Evolutionary conservation across 2,329 filamentous ascomycete genomes (phyloP).

Genomic region (Sporothrix brunneoviolacea): DNA sequence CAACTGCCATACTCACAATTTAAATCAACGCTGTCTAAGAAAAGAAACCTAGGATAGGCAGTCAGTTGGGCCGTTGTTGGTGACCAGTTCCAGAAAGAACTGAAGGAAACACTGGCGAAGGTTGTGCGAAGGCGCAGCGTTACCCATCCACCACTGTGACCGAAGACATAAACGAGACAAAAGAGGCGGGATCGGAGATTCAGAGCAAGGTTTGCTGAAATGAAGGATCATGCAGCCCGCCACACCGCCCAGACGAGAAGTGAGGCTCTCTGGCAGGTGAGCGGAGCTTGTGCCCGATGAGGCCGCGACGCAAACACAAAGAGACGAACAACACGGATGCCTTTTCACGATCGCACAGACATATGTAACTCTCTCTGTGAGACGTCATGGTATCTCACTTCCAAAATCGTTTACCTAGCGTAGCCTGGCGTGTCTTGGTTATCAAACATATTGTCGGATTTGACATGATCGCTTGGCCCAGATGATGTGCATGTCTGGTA

Average conservation of each 20-base stretch:
- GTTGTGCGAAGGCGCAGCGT: not conserved
- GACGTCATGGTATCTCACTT: not conserved
- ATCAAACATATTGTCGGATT: too few species aligned
- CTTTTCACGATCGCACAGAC: conserved; percentile 3
- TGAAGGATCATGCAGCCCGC: not conserved
- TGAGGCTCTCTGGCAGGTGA: not conserved
- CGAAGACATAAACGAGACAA: not conserved
- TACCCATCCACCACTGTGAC: not conserved
- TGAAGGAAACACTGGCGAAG: not conserved
- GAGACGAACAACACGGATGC: not conserved
- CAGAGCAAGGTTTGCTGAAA: not conserved
- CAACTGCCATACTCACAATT: too few species aligned
- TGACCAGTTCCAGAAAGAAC: not conserved
- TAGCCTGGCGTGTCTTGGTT: not conserved
- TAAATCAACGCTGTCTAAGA: too few species aligned
- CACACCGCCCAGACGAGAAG: too few species aligned
- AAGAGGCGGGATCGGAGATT: not conserved
- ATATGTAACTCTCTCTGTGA: not conserved
- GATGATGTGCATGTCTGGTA: too few species aligned
- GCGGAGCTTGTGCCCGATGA: not conserved
- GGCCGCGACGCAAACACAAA: not conserved
- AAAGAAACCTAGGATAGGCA: too few species aligned
- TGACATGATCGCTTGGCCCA: too few species aligned
- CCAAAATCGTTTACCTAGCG: not conserved
- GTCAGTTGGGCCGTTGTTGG: not conserved